Evolutionary conservation across 768 basidiomycete genomes (phyloP), one percentile per base, ranked within the genome.

Genomic region (Dictyophora rubrovolvata): DNA sequence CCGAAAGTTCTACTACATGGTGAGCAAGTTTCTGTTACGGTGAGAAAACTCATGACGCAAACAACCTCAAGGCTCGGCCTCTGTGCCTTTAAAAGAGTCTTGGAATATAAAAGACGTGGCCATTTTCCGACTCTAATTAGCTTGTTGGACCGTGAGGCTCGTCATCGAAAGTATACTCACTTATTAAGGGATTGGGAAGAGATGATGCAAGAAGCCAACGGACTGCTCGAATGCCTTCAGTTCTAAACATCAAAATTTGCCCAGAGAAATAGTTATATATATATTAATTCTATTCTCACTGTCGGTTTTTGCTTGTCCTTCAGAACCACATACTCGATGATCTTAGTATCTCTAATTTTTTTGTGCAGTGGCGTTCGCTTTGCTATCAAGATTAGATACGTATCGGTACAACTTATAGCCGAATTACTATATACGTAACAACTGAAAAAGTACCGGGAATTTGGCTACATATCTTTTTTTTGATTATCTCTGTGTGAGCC

Each of bases 81-180:
- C 50, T 84, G 86, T 61, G 93, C 93, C 2, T 93, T 94, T 69
- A 76, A 82, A 65, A 72, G 78, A 10, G 77, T 91, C 54, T 68
- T 93, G 4, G 75, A 74, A 14, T 74, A 70, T 17, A 59, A 52
- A 28, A 51, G 52, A 85, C 79, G 61, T 75, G 79, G 7, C 72
- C 78, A 28, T 69, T 69, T 12, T 86, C 86, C 65, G 56, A 63
- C 9, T 56, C 36, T 88, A 2, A 66, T 88, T 59, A 75, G 69
- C 60, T 68, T 69, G 55, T 73, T 89, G 11, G 72, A 68, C 10
- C 75, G 76, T 48, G 80, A 85, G 59, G 69, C 87, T 48, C 71
- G 74, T 6, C 72, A 75, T 9, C 69, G 77, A 8, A 77, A 74
- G 58, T 73, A 77, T 60, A 73, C 72, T 56, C 68, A 72, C 34